Percentiles rank a stretch among this genome's conserved stretches.
phyloP scores from a whole-genome alignment of 371 early-diverging fungal species.

The Mucor mucedo region DNA sequence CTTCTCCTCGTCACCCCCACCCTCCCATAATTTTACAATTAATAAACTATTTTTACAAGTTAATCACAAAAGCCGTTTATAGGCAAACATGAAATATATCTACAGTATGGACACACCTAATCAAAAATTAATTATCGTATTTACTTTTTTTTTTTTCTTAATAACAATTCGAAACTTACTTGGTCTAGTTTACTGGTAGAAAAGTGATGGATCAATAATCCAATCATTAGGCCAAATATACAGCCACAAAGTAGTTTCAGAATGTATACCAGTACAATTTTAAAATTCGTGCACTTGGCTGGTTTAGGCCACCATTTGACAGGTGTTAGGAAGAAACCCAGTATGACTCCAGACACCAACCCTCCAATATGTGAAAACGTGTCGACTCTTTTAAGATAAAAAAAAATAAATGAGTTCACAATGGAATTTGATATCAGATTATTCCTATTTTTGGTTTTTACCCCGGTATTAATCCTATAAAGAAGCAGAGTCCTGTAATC shows the following conservation, averaged over 20 bases:
- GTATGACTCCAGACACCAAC: slow-evolving; percentile 36
- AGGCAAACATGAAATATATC: slow-evolving; percentile 18
- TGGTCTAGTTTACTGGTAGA: slow-evolving; percentile 12
- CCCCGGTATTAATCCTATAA: slow-evolving; percentile 38
- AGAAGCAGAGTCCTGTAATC: slow-evolving; percentile 21
- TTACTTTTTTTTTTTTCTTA: too few relatives aligned
- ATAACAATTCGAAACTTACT: not conserved
- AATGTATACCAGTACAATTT: slow-evolving; percentile 1
- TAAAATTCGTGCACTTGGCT: not conserved
- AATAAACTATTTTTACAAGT: not conserved
- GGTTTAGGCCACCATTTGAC: not conserved
- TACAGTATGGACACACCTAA: slow-evolving; percentile 17
- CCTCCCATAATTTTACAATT: not conserved
- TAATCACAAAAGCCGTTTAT: slow-evolving; percentile 24
- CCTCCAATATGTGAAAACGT: slow-evolving; percentile 49
- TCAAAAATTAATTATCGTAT: not conserved
- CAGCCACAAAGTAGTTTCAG: not conserved
- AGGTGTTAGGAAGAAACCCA: slow-evolving; percentile 4
- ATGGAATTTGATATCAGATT: too few relatives aligned
- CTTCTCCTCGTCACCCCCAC: not conserved
- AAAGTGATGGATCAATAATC: slow-evolving; percentile 15
- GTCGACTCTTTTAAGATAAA: slow-evolving; percentile 34
- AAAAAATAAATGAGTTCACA: not conserved
- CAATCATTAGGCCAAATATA: slow-evolving; percentile 9
- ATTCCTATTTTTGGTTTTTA: not conserved